A percentile compares a stretch with the other conserved stretches of the same genome.
Evolutionary conservation across 179 eudicot genomes (phyloP).

Genomic region (Silene coronaria): DNA sequence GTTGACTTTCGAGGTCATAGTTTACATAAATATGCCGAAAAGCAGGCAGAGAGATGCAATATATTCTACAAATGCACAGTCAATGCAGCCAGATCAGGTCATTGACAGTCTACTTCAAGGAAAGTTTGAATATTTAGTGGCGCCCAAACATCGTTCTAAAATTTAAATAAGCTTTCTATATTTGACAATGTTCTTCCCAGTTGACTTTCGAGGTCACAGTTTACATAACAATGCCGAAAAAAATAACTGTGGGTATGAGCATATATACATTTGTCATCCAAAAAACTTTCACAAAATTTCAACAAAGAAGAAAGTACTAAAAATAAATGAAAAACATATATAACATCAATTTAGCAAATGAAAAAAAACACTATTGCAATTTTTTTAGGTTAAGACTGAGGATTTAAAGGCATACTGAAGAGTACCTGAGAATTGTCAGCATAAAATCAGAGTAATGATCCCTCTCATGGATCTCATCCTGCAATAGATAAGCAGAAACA

Average conservation of each 20-base stretch:
- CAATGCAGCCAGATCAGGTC: slow-evolving; percentile 16
- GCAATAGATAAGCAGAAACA: slow-evolving; percentile 17
- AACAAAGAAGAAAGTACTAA: neutral
- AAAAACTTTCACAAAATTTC: neutral
- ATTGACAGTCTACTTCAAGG: neutral
- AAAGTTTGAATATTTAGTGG: neutral
- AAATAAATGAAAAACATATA: too few relatives aligned
- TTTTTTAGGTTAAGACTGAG: neutral
- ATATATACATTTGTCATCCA: too few relatives aligned
- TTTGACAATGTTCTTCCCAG: neutral
- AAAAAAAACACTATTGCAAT: neutral
- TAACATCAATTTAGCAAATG: too few relatives aligned
- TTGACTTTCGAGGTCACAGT: neutral
- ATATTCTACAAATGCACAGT: slow-evolving; percentile 9
- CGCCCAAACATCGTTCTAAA: neutral
- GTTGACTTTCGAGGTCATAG: neutral
- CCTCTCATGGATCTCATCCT: slow-evolving; percentile 98
- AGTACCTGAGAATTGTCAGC: slow-evolving; percentile 88
- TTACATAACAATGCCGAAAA: neutral
- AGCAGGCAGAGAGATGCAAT: slow-evolving; percentile 17
- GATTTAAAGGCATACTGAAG: neutral
- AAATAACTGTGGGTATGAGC: neutral
- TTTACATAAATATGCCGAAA: neutral
- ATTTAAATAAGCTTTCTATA: neutral
- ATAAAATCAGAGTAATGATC: slow-evolving; percentile 84